A percentile compares a stretch with the other conserved stretches of the same genome.
These are phyloP conservation scores for Fonsecaea monophora DNA, from an alignment of 2,329 filamentous ascomycete genomes.

Conservation along the genomic window DNA sequence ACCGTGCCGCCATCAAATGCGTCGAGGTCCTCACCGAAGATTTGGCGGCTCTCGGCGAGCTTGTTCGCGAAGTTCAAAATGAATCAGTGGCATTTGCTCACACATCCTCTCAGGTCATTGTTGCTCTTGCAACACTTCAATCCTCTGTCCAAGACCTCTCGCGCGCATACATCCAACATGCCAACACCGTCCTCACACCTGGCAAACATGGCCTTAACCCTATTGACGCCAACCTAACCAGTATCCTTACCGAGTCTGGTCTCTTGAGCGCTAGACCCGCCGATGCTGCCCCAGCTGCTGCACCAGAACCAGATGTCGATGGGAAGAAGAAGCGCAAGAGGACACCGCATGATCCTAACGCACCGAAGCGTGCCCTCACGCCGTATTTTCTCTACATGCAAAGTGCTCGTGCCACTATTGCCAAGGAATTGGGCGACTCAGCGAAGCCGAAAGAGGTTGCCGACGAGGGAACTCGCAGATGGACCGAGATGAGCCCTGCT, in stretches of 20 bases:
- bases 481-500: conserved; percentile 75
- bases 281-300: conserved; percentile 38
- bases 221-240: conserved; percentile 60
- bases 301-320: conserved; percentile 54
- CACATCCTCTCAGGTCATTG: conserved; percentile 66
- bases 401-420: conserved; percentile 81
- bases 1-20: conserved; percentile 17
- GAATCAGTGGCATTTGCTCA: conserved; percentile 47
- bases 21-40: conserved; percentile 17
- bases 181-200: conserved; percentile 78
- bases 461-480: conserved; percentile 83
- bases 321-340: conserved; percentile 91
- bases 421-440: conserved; percentile 74
- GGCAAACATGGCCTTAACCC: conserved; percentile 54
- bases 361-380: conserved; percentile 90
- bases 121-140: conserved; percentile 79
- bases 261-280: conserved; percentile 49
- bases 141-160: conserved; percentile 80
- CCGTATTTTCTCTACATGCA: conserved; percentile 97
- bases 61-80: conserved; percentile 16
- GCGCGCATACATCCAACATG: conserved; percentile 85
- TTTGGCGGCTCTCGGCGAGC: conserved; percentile 19
- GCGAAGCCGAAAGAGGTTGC: conserved; percentile 86
- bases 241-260: conserved; percentile 53
- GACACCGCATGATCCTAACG: conserved; percentile 85